Conservation (phyloP, 306 rosid genomes). For the Coriaria nepalensis region DNA sequence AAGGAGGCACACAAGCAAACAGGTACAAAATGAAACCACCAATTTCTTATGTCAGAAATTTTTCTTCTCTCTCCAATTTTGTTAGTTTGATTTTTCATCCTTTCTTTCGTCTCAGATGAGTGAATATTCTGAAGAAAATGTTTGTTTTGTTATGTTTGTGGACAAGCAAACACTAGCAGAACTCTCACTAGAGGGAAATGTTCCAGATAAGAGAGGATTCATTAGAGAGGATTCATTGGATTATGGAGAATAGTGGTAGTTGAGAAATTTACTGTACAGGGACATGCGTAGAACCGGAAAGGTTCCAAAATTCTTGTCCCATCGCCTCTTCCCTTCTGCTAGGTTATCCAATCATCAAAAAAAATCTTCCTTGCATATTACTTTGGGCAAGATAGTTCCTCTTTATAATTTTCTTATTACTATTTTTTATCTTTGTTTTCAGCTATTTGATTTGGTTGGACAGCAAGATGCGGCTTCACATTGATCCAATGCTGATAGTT, state of each 20-base stretch:
- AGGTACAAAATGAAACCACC: conserved; percentile 25
- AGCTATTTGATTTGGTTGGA: conserved; percentile 98
- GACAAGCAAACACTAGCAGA: conserved; percentile 61
- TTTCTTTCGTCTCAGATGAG: conserved; percentile 56
- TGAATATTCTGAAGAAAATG: conserved; percentile 64
- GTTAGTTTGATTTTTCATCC: background rate
- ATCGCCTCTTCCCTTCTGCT: conserved; percentile 73
- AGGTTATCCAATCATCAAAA: conserved; percentile 38
- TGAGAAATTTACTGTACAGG: conserved; percentile 57
- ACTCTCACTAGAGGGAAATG: conserved; percentile 56
- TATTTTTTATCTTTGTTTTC: conserved; percentile 17
- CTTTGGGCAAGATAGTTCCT: conserved; percentile 11
- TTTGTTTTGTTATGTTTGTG: conserved; percentile 85
- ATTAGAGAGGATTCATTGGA: conserved; percentile 67
- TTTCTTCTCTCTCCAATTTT: too few species aligned
- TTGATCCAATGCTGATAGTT: conserved; percentile 75
- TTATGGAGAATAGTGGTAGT: conserved; percentile 69
- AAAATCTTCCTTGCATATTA: conserved; percentile 6
- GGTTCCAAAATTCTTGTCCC: conserved; percentile 90
- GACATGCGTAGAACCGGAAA: conserved; percentile 97
- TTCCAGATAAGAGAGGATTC: conserved; percentile 53
- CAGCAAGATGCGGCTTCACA: conserved; percentile 83
- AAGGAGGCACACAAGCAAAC: conserved; percentile 75
- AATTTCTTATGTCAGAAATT: too few species aligned
- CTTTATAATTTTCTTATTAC: conserved; percentile 4